These are phyloP conservation scores for Phytophthora meadii DNA, from an alignment of 352 stramenopile genomes.

Conservation along the genomic window DNA sequence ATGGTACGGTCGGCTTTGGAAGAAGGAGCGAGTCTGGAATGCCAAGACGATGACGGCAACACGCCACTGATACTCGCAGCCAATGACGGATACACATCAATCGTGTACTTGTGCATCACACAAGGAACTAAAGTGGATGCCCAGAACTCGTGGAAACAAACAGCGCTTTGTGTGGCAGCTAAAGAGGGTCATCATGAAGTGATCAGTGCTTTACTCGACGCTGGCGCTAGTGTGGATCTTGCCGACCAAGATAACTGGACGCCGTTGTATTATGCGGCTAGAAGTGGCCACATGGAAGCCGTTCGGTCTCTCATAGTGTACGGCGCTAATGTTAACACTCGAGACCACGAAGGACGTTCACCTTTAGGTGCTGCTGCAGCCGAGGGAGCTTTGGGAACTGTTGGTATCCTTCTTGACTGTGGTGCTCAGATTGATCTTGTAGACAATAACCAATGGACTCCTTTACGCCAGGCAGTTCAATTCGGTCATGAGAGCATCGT, in stretches of 20 bases:
- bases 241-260: neutral
- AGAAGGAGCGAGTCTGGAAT: neutral
- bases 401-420: neutral
- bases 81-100: neutral
- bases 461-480: neutral
- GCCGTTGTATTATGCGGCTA: neutral
- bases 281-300: neutral
- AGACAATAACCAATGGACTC: neutral
- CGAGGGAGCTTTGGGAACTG: neutral
- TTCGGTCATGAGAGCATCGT: neutral
- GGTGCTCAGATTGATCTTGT: neutral
- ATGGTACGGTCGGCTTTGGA: neutral
- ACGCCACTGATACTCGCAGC: neutral
- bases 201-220: neutral
- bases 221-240: neutral
- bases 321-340: neutral
- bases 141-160: neutral
- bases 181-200: neutral
- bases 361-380: neutral
- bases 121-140: neutral
- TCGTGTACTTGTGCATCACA: neutral
- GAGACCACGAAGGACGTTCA: neutral
- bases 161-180: conserved; percentile 1
- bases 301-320: neutral
- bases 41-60: conserved; percentile 1